A percentile compares a stretch with the other conserved stretches of the same genome.
Conservation (phyloP, 495 filamentous ascomycete genomes). For the Symbiotaphrina buchneri region DNA sequence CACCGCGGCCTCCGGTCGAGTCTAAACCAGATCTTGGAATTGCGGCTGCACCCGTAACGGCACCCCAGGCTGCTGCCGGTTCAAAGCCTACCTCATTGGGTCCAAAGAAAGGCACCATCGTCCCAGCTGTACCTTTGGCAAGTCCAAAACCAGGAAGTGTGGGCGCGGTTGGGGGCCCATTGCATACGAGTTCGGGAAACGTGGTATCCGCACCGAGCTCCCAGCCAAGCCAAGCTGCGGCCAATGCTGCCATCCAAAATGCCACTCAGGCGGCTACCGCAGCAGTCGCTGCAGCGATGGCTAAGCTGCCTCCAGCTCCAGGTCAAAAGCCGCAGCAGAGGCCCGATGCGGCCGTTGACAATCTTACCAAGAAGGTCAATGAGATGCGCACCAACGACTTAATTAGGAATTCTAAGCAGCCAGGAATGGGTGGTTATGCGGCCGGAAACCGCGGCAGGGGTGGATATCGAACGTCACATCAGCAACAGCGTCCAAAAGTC, state of each 20-base stretch:
- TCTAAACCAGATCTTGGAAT: slow-evolving; percentile 16
- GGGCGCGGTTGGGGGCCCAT: neutral
- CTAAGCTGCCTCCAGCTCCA: slow-evolving; percentile 39
- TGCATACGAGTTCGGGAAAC: neutral
- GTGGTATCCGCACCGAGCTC: neutral
- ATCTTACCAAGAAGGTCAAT: slow-evolving; percentile 62
- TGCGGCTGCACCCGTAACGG: slow-evolving; percentile 11
- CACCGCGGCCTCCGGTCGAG: slow-evolving; percentile 15
- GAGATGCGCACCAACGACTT: slow-evolving; percentile 57
- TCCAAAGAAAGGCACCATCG: slow-evolving; percentile 3
- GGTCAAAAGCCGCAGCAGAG: slow-evolving; percentile 21
- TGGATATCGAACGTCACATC: slow-evolving; percentile 11
- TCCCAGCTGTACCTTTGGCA: slow-evolving; percentile 6
- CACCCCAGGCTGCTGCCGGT: slow-evolving; percentile 8
- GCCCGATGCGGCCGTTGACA: slow-evolving; percentile 37
- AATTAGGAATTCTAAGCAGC: slow-evolving; percentile 9
- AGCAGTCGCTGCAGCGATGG: slow-evolving; percentile 79
- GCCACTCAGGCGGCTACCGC: slow-evolving; percentile 66
- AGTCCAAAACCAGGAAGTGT: slow-evolving; percentile 32
- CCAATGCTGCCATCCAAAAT: slow-evolving; percentile 26
- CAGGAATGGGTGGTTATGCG: slow-evolving; percentile 10
- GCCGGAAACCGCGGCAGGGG: slow-evolving; percentile 7
- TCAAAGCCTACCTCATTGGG: slow-evolving; percentile 11
- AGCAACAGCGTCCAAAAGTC: slow-evolving; percentile 36
- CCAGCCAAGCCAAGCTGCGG: slow-evolving; percentile 3